Evolutionary conservation across 257 asterid species (phyloP), one percentile per base, ranked within the genome.

Genomic region (Vinca minor): DNA sequence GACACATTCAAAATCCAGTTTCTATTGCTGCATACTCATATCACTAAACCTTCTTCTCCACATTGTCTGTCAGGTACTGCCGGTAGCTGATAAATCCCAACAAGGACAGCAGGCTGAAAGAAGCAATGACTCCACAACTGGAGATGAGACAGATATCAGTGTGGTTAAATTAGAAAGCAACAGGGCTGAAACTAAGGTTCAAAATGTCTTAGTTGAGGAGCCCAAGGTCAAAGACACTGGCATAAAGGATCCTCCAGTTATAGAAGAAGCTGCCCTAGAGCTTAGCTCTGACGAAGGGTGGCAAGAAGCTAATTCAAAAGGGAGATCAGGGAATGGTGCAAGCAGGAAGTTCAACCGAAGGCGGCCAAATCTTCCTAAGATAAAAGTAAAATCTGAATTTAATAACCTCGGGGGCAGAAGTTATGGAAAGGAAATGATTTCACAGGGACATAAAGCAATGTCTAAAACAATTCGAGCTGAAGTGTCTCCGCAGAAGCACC

Each of bases 231-330:
- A 59, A 56, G 64, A 72, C 67, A 20, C 39, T 52, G 41, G 79
- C 59, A 54, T 13, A 26, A 39, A 71, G 28, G 68, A 65, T 59
- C 74, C 45, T 65, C 74, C 76, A 44, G 61, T 65, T 44, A 32
- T 74, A 8, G 85, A 76, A 71, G 82, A 76, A 77, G 55, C 65
- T 28, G 62, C 56, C 39, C 80, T 67, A 56, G 97, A 79, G 71
- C 65, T 70, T 21, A 84, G 79, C 64, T 82, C 92, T 28, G 97
- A 90, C 41, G 91, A 87, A 68, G 99, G 95, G 57, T 93, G 99
- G 99, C 93, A 87, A 72, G 97, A 87, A 79, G 99, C 99, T 60
- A 83, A 79, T 69, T 66, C 94, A 1, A 90, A 85, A 82, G 85
- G 92, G 56, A 83, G 96, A 62, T 79, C 86, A 11, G 86, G 84